Evolutionary conservation across 768 basidiomycete genomes (phyloP).

Genomic region (Lenzites betulinus): DNA sequence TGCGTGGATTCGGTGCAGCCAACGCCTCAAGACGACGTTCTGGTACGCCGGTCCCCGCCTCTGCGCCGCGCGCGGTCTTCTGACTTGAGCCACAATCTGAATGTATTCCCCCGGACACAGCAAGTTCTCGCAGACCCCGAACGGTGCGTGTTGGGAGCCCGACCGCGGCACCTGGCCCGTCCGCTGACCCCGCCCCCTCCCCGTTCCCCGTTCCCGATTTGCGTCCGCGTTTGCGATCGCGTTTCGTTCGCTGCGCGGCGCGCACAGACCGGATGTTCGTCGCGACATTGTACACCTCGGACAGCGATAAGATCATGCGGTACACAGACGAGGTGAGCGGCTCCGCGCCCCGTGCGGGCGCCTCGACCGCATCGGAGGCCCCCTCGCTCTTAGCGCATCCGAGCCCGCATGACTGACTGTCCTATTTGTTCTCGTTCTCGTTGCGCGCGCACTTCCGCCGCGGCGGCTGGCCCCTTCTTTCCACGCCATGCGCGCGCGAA

Average conservation of each 20-base stretch:
- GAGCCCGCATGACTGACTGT: neutral
- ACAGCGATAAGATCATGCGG: slow-evolving; percentile 72
- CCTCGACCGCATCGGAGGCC: slow-evolving; percentile 26
- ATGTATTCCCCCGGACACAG: slow-evolving; percentile 36
- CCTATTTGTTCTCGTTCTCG: neutral
- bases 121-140: slow-evolving; percentile 66
- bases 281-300: slow-evolving; percentile 80
- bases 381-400: neutral
- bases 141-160: slow-evolving; percentile 46
- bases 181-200: neutral
- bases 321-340: slow-evolving; percentile 73
- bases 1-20: slow-evolving; percentile 45
- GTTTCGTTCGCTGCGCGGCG: neutral
- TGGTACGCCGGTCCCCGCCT: slow-evolving; percentile 51
- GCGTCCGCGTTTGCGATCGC: neutral
- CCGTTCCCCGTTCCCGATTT: neutral
- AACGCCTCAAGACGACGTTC: slow-evolving; percentile 79
- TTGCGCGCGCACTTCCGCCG: too few relatives aligned
- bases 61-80: slow-evolving; percentile 12
- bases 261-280: slow-evolving; percentile 72
- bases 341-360: slow-evolving; percentile 1
- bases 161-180: neutral
- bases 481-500: neutral
- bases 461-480: too few relatives aligned
- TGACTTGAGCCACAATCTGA: neutral